Evolutionary conservation across 192 early-diverging fungal genomes (phyloP).

Genomic region (Umbelopsis vinacea): DNA sequence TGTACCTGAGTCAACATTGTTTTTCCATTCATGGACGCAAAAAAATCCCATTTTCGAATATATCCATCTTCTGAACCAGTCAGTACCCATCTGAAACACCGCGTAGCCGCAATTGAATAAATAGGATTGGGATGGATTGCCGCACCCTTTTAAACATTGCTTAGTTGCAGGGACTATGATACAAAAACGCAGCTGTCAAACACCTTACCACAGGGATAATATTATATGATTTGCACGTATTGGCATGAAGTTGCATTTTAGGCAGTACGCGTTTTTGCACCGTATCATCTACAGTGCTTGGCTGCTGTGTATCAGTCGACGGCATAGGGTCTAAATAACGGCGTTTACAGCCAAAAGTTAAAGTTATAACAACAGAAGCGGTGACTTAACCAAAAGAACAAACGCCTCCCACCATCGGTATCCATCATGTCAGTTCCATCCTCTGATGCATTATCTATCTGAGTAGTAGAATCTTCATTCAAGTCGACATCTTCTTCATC

Average conservation of each 20-base stretch:
- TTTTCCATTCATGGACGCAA: slow-evolving; percentile 83
- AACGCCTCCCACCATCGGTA: slow-evolving; percentile 33
- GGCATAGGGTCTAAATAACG: slow-evolving; percentile 16
- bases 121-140: slow-evolving; percentile 72
- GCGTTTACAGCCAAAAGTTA: slow-evolving; percentile 11
- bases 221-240: slow-evolving; percentile 47
- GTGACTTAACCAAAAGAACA: slow-evolving; percentile 3
- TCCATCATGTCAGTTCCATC: slow-evolving; percentile 33
- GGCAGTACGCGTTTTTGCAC: slow-evolving; percentile 37
- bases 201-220: slow-evolving; percentile 49
- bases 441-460: slow-evolving; percentile 29
- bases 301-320: slow-evolving; percentile 14
- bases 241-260: slow-evolving; percentile 21
- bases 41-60: slow-evolving; percentile 93
- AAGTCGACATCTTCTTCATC: slow-evolving; percentile 42
- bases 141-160: slow-evolving; percentile 43
- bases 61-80: slow-evolving; percentile 93
- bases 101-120: slow-evolving; percentile 68
- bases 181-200: background rate
- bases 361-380: background rate
- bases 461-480: slow-evolving; percentile 29
- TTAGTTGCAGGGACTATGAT: background rate
- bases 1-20: slow-evolving; percentile 83
- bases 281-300: slow-evolving; percentile 24
- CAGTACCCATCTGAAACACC: slow-evolving; percentile 80